Evolutionary conservation across 2,329 filamentous ascomycete species (phyloP).

Genomic region (Fusarium camptoceras): DNA sequence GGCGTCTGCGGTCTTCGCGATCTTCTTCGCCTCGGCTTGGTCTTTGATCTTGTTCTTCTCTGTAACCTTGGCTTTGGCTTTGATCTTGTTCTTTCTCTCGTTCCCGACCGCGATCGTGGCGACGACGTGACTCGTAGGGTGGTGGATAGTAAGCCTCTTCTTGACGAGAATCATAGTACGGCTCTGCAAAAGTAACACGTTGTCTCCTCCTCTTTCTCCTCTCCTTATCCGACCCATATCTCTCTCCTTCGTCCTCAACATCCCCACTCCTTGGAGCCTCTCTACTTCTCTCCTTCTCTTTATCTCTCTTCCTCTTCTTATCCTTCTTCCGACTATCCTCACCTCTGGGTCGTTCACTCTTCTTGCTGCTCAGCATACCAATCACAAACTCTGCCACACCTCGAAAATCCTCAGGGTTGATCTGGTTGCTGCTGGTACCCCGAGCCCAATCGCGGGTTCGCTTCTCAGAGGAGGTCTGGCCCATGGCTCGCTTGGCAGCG

Average conservation of each 20-base stretch:
- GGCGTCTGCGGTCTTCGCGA: slow-evolving; percentile 33
- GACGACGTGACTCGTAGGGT: slow-evolving; percentile 13
- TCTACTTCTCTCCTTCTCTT: slow-evolving; percentile 20
- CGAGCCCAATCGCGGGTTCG: slow-evolving; percentile 25
- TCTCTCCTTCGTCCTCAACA: slow-evolving; percentile 23
- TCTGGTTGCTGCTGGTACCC: slow-evolving; percentile 20
- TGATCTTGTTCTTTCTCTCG: not conserved
- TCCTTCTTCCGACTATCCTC: slow-evolving; percentile 28
- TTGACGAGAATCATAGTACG: slow-evolving; percentile 29
- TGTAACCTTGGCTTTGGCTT: not conserved
- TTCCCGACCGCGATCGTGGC: not conserved
- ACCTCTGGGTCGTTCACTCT: slow-evolving; percentile 19
- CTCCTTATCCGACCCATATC: slow-evolving; percentile 34
- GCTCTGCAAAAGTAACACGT: slow-evolving; percentile 43
- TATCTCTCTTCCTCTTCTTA: slow-evolving; percentile 37
- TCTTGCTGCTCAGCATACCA: slow-evolving; percentile 33
- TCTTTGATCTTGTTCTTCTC: not conserved
- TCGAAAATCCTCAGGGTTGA: slow-evolving; percentile 40
- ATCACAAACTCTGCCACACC: slow-evolving; percentile 42
- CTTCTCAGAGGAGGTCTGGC: slow-evolving; percentile 21
- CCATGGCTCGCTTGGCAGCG: slow-evolving; percentile 41
- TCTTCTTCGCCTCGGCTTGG: slow-evolving; percentile 12
- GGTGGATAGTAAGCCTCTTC: slow-evolving; percentile 31
- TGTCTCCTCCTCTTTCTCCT: slow-evolving; percentile 37
- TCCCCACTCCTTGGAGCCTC: slow-evolving; percentile 18